Base-by-base conservation (phyloP, 345 rosid species). In the Bruguiera parviflora region DNA sequence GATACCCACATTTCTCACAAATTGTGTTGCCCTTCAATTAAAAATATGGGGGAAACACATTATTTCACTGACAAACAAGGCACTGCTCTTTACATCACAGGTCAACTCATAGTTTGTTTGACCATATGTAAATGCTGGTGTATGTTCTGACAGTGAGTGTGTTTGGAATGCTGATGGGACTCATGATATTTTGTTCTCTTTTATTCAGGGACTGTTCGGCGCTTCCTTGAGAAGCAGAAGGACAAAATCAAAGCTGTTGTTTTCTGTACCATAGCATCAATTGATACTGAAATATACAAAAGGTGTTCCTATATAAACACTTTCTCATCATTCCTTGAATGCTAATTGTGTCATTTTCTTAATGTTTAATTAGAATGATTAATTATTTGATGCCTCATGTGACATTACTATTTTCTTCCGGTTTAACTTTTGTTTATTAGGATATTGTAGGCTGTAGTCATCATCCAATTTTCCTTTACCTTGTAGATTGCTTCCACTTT, bases 251-350 rank as follows among this genome's bases (percentile, higher is more conserved):
- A 72, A 65, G 97, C 99, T n/a, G 83, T 95, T 72, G 99, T 95
- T 53, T 89, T 95, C 77, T 95, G 99, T 76, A 95, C 89, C 49
- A 77, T 86, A 56, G 88, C 96, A 52, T 75, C 91, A 43, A 71
- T 84, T 52, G 99, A 95, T 82, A 95, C 99, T 2, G 96, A 95
- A 81, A 95, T 92, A 77, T 95, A 95, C 75, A 88, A 92, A 78
- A 86, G 99, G 99, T 94, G 75, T 66, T 21, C 61, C 43, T 18
- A 27, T 59, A 11, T 33, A 55, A 19, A 31, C 65, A 61, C 15
- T 58, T 67, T 58, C 31, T 55, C 61, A 43, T 43, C 49, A 3
- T 43, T 19, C 49, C 18, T 43, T 4, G 4, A 39, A 39, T 39
- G 18, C 19, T 43, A 11, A 43, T 43, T 43, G 49, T 43, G 18